Conservation (phyloP, 768 basidiomycete genomes). For the Suillus occidentalis region DNA sequence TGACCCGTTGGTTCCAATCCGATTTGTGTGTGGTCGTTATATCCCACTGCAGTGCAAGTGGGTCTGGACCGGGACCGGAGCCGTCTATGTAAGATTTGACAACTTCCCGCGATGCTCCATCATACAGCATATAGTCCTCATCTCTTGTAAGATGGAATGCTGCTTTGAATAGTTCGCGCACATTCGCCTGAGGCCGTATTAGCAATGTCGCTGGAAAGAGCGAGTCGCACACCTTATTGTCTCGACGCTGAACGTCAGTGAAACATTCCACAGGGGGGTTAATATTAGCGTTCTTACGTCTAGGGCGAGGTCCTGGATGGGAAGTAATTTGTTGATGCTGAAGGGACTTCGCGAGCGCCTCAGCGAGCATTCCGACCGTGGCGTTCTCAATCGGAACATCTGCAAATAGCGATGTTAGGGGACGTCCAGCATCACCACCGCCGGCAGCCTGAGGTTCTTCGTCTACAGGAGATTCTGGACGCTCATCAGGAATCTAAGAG, state of each 20-base stretch:
- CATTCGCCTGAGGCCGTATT: background rate
- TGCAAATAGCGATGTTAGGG: too few species aligned
- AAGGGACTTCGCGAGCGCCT: too few species aligned
- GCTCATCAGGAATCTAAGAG: background rate
- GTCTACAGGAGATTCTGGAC: background rate
- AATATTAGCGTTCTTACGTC: background rate
- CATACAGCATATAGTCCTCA: background rate
- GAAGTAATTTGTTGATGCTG: too few species aligned
- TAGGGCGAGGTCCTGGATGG: too few species aligned
- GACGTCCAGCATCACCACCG: background rate
- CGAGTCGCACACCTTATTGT: background rate
- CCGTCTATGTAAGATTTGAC: background rate
- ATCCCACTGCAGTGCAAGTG: background rate
- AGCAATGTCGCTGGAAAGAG: background rate
- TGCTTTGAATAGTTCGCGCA: background rate
- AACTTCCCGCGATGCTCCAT: background rate
- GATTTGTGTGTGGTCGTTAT: background rate
- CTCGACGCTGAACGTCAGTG: background rate
- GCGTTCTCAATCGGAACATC: too few species aligned
- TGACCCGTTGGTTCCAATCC: background rate
- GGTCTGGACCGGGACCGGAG: background rate
- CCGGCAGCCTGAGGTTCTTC: background rate
- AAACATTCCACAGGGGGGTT: background rate
- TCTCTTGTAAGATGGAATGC: background rate
- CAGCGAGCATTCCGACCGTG: too few species aligned